Evolutionary conservation across 331 rosid genomes (phyloP), one percentile per base, ranked within the genome.

Genomic region (Prunus yedoensis): DNA sequence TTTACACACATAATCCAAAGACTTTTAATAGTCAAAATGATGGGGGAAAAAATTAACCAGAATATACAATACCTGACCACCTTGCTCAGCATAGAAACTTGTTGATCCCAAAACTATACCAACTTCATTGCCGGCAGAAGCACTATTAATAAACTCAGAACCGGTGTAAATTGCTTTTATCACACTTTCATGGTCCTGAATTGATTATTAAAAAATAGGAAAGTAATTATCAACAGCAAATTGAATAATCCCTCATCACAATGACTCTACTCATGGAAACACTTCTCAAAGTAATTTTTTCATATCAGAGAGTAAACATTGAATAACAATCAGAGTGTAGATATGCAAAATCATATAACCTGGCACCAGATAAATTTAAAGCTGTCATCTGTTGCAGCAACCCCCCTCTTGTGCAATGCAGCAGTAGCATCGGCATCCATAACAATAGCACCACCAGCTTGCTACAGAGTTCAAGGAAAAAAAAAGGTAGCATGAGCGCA

Each of bases 21-120:
- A 25, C 25, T 25, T 25, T 25, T 25, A 25, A 25, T 25, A 25
- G 25, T 60, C 41, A 49, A 43, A 79, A 75, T 70, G 50, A 49
- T 60, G 71, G 47, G 23, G 32, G 65, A 1, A 1, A 5, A 18
- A 66, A n/a, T 38, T 58, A 25, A 77, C 70, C 11, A 18, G 49
- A 45, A 49, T n/a, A 45, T 27, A 43, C 61, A 76, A 47, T 90
- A 95, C 97, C 99, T 94, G 99, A 70, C 99, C 99, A 89, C 99
- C 99, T 85, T 94, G 97, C 87, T 92, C 99, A 7, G 99, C 97
- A 84, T 94, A 94, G 83, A 94, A 94, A 87, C 97, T 92, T 45
- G 97, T 89, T 50, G 97, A 94, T 75, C 90, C 93, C 82, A 94
- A 83, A 81, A 92, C 83, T 58, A 94, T 35, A 58, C 97, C 99